Base-by-base conservation (phyloP, 352 stramenopile species). In the Sclerospora graminicola region DNA sequence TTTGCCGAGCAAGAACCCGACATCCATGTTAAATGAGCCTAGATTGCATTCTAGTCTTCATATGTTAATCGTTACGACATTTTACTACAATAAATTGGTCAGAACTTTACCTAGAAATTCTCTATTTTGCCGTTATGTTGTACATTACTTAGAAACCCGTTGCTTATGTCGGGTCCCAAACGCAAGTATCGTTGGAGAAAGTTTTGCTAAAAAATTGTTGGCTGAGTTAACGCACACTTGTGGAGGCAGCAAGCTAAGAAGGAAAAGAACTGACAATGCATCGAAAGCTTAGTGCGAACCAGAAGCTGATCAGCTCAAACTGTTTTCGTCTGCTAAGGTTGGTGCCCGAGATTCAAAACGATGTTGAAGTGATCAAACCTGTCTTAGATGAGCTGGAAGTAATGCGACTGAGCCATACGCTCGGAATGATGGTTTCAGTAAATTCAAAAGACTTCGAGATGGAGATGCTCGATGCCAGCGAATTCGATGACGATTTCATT, bases 381-480 rank as follows among this genome's bases (percentile, higher is more conserved):
- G 64, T 88, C 21, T 44, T 89, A 11, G 53, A 71, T 4, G 79
- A 91, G 31, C 19, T 75, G 21, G 79, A 89, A 15, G 60, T 91
- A 5, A 60, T 86, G 49, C 74, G 74, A 0, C 48, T 91, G 40
- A 69, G 78, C 42, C 69, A 55, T 28, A 57, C 52, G 20, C 57
- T 91, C 0, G 66, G 67, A 23, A 66, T 76, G 56, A 33, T 86
- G 14, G 53, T 60, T 2, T 59, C 42, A 1, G 53, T 78, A n/a
- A 75, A 59, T 18, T 23, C 44, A 2, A 69, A 69, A 18, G 71
- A 86, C 19, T 83, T 82, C 21, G 58, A 75, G 42, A 51, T 57
- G 28, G 58, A 74, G n/a, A 51, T 83, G 57, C 57, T 85, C 4
- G 57, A 68, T 10, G 51, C 71, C 0, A 40, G 39, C 15, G 68